phyloP scores from a whole-genome alignment of 805 yeast genomes.

The Vanderwaltozyma verrucispora region DNA sequence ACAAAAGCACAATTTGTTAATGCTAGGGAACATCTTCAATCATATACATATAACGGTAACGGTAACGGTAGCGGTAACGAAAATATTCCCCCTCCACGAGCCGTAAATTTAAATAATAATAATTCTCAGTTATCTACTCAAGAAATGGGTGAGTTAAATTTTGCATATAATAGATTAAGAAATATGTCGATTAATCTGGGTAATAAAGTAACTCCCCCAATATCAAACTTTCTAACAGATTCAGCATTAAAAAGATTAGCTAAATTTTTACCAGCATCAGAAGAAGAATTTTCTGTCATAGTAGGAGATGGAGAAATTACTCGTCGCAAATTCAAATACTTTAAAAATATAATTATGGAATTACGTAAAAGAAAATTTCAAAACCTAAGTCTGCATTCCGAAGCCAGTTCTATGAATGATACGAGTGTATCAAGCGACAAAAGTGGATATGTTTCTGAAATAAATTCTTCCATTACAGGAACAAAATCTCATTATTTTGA shows the following conservation, averaged over 20 bases:
- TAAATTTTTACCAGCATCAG: slow-evolving; percentile 16
- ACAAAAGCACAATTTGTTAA: slow-evolving; percentile 4
- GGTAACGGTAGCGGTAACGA: too few species aligned
- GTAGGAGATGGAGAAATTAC: slow-evolving; percentile 13
- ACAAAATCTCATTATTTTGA: slow-evolving; percentile 15
- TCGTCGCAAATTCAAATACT: slow-evolving; percentile 15
- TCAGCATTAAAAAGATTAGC: slow-evolving; percentile 18
- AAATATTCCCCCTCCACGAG: neutral
- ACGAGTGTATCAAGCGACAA: neutral
- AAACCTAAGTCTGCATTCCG: slow-evolving; percentile 1
- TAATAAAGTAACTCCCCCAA: slow-evolving; percentile 17
- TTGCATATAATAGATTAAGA: slow-evolving; percentile 18
- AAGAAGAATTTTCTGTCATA: slow-evolving; percentile 16
- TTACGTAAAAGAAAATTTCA: slow-evolving; percentile 14
- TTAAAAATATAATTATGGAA: slow-evolving; percentile 15
- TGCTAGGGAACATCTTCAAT: slow-evolving; percentile 9
- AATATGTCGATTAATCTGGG: slow-evolving; percentile 15
- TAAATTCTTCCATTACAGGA: slow-evolving; percentile 2
- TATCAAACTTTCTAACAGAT: slow-evolving; percentile 19
- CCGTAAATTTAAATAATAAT: slow-evolving; percentile 10
- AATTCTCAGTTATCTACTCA: slow-evolving; percentile 12
- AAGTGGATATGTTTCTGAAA: slow-evolving; percentile 4
- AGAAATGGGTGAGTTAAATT: slow-evolving; percentile 14
- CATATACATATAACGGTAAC: slow-evolving; percentile 4
- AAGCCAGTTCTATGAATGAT: slow-evolving; percentile 10